A percentile compares a stretch with the other conserved stretches of the same genome.
Evolutionary conservation across 805 yeast species (phyloP).

Genomic region (Yarrowia bubula): DNA sequence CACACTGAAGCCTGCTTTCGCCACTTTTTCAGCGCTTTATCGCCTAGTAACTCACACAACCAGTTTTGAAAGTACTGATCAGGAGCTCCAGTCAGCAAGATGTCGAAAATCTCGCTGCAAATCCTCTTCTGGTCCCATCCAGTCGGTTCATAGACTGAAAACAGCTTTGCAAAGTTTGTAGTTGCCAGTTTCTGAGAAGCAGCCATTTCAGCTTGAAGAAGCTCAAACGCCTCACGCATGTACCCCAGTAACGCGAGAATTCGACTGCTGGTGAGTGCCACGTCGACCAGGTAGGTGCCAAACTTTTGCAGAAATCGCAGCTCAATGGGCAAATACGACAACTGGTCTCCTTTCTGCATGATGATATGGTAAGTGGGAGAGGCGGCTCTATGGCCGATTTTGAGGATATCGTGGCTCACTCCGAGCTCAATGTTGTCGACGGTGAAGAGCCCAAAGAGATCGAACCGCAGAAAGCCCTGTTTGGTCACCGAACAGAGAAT

Average conservation of each 20-base stretch:
- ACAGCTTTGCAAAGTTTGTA: constrained; percentile 18
- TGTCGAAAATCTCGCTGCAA: constrained; percentile 41
- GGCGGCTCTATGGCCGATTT: constrained; percentile 5
- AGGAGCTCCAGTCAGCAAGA: constrained; percentile 51
- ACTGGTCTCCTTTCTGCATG: constrained; percentile 21
- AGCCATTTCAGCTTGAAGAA: constrained; percentile 36
- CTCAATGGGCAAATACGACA: constrained; percentile 8
- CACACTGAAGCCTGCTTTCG: constrained; percentile 44
- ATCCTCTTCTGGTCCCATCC: constrained; percentile 32
- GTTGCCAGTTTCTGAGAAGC: constrained; percentile 39
- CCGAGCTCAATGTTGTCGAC: constrained; percentile 15
- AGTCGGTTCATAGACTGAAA: neutral
- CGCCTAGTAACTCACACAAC: constrained; percentile 57
- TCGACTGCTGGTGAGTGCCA: constrained; percentile 42
- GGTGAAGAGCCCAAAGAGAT: constrained; percentile 4
- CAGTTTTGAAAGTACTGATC: constrained; percentile 47
- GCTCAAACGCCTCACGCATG: constrained; percentile 37
- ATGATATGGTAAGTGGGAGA: constrained; percentile 5
- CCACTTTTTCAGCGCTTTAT: constrained; percentile 53
- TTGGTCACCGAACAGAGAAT: constrained; percentile 1
- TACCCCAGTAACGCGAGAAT: constrained; percentile 40
- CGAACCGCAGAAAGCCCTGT: neutral
- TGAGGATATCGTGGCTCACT: neutral
- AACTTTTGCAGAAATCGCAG: constrained; percentile 27
- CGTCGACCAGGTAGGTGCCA: constrained; percentile 29